Evolutionary conservation across 164 flowering plant species (phyloP).

Genomic region (Sextonia rubra): DNA sequence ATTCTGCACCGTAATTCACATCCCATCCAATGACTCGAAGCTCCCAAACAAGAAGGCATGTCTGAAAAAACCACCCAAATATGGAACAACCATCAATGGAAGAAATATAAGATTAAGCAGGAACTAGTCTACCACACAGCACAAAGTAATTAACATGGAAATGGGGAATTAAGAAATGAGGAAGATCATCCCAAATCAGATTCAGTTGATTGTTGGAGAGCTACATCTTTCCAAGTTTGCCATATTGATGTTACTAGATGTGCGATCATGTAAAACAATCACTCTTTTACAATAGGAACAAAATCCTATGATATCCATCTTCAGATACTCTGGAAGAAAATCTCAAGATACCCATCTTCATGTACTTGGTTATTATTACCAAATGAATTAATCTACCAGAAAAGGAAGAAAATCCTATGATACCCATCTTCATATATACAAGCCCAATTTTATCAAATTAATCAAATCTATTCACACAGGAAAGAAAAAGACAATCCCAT

Average conservation of each 20-base stretch:
- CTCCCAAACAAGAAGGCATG: constrained; percentile 60
- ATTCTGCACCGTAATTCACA: constrained; percentile 68
- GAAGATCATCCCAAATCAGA: neutral
- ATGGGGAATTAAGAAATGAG: neutral
- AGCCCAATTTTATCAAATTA: no score
- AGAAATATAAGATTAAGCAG: neutral
- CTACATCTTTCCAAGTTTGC: no score
- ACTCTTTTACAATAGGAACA: neutral
- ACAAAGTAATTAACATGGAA: neutral
- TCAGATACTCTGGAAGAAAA: neutral
- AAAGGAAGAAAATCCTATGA: no score
- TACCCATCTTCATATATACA: no score
- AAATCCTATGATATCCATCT: neutral
- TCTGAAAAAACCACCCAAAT: constrained; percentile 29
- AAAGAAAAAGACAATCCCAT: no score
- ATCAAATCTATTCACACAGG: no score
- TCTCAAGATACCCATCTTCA: no score
- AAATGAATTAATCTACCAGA: no score
- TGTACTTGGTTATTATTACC: no score
- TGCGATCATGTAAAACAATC: neutral
- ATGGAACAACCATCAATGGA: neutral
- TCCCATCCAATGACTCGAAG: constrained; percentile 81
- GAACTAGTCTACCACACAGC: neutral
- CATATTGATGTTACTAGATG: neutral
- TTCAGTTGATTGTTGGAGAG: no score